These are phyloP conservation scores for Cinchona pubescens DNA, from an alignment of 257 asterid species.

Conservation along the genomic window DNA sequence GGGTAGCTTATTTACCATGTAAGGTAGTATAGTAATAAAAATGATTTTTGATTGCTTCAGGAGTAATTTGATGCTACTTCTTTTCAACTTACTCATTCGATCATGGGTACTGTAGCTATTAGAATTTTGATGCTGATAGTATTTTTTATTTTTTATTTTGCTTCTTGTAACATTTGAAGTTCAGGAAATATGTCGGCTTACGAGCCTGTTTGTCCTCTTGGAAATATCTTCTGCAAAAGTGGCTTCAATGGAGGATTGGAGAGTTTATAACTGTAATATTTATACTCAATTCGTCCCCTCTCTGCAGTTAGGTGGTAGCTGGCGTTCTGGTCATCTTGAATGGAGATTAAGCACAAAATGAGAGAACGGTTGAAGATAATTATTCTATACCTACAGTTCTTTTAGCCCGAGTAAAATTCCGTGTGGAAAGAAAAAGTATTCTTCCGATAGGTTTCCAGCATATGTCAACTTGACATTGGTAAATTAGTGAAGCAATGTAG, in stretches of 20 bases:
- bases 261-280: background rate
- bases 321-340: background rate
- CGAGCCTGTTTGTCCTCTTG: background rate
- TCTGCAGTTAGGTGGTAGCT: background rate
- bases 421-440: too few relatives aligned
- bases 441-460: background rate
- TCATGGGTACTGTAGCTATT: background rate
- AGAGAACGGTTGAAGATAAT: background rate
- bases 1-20: constrained; percentile 17
- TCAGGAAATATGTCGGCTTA: constrained; percentile 4
- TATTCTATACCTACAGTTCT: background rate
- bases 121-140: background rate
- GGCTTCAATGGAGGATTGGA: background rate
- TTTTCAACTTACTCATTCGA: background rate
- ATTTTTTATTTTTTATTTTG: too few relatives aligned
- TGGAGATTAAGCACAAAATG: background rate
- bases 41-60: background rate
- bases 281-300: background rate
- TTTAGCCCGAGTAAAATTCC: background rate
- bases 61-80: background rate
- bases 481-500: background rate
- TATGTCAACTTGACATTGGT: background rate
- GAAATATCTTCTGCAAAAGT: background rate
- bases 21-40: constrained; percentile 9
- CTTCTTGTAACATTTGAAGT: constrained; percentile 9